Base-by-base conservation (phyloP, 495 filamentous ascomycete genomes). In the Elaphomyces granulatus region DNA sequence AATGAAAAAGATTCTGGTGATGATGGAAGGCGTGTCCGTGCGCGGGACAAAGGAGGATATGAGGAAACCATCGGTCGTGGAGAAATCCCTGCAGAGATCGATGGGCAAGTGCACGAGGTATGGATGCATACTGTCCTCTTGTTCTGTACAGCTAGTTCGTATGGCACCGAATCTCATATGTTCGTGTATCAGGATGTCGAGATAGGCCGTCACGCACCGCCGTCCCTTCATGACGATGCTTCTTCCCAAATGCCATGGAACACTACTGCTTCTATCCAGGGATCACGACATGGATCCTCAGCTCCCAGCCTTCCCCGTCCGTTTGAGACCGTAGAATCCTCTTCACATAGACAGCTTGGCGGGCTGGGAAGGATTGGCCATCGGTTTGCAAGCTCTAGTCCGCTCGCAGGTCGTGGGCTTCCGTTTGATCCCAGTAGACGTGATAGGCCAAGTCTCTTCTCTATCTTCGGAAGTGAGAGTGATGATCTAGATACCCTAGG, bases 221-320 rank as follows among this genome's bases (percentile, higher is more conserved):
- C 66, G 0, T 63, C 67, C 14, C 64, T 80, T 2, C 56, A 64
- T n/a, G 74, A 80, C 41, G 66, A 74, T 32, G 59, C 61, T 31
- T 74, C 74, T 8, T 72, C 68, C 1, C 67, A 70, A 23, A 74
- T 83, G 68, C 80, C 80, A 32, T 84, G 80, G 80, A 83, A 83
- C 46, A 67, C 75, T 46, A 72, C 64, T 15, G 70, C 72, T 18
- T 81, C 77, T 2, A 45, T 71, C 2, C 65, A 71, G 33, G 71
- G 70, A 37, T 79, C 76, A 16, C 57, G 61, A n/a, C 64, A 60
- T 15, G 59, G 56, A 3, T 64, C 66, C 8, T 48, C 52, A 7
- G 35, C 52, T 8, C 45, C 49, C 14, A 56, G 59, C 23, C 54
- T 61, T 12, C 49, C 60, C 17, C 64, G 63, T 37, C 66, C 67